Evolutionary conservation across 768 basidiomycete species (phyloP).

Genomic region (Phaeolepiota aurea): DNA sequence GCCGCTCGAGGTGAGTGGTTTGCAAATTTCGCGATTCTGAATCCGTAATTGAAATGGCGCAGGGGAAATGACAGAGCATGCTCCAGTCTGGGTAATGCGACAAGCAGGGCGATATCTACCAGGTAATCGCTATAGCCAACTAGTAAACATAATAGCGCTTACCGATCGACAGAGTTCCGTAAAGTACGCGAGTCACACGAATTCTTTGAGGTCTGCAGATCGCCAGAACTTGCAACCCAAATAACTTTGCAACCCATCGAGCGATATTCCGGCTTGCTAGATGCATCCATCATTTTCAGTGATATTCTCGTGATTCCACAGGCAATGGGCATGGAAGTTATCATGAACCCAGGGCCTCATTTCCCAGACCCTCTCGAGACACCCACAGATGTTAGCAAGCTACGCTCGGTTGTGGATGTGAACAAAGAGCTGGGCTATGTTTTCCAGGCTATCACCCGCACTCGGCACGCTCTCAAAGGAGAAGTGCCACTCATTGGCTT

Average conservation of each 20-base stretch:
- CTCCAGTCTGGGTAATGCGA: slow-evolving; percentile 98
- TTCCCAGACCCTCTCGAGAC: slow-evolving; percentile 82
- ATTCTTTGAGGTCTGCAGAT: slow-evolving; percentile 93
- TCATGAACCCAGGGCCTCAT: slow-evolving; percentile 88
- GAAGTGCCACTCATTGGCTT: slow-evolving; percentile 96
- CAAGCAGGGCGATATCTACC: slow-evolving; percentile 95
- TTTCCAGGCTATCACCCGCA: slow-evolving; percentile 83
- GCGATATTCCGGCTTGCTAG: slow-evolving; percentile 77
- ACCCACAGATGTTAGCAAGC: slow-evolving; percentile 62
- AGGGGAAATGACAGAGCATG: slow-evolving; percentile 83
- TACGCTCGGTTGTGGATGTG: slow-evolving; percentile 64
- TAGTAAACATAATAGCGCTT: background rate
- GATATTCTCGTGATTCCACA: slow-evolving; percentile 98
- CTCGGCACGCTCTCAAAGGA: slow-evolving; percentile 72
- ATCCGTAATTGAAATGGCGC: slow-evolving; percentile 1
- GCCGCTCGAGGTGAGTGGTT: slow-evolving; percentile 69
- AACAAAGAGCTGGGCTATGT: slow-evolving; percentile 83
- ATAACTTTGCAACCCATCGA: slow-evolving; percentile 92
- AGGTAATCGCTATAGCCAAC: slow-evolving; percentile 32
- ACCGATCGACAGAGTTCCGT: slow-evolving; percentile 66
- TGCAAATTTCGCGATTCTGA: too few relatives aligned
- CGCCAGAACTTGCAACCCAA: slow-evolving; percentile 81
- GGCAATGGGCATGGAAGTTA: slow-evolving; percentile 92
- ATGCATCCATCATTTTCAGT: slow-evolving; percentile 96
- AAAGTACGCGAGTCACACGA: slow-evolving; percentile 78